Evolutionary conservation across 2,329 filamentous ascomycete species (phyloP), one percentile per base, ranked within the genome.

Genomic region (Sordariomycetes sp.): DNA sequence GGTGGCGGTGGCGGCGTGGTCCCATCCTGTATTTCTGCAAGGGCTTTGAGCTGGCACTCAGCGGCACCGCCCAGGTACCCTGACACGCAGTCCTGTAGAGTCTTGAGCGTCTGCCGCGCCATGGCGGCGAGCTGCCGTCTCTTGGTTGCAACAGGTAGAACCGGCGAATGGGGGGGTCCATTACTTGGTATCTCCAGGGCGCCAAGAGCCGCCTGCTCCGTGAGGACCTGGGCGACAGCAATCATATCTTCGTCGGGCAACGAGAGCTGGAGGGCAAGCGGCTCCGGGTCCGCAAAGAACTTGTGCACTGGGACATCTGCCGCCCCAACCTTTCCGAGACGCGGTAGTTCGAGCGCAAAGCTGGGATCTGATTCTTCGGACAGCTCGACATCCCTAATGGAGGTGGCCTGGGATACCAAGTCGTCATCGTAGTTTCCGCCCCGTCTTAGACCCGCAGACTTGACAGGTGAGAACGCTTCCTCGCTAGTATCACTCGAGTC

Each of bases 211-310:
- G 85, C 78, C 65, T 90, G 86, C 59, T 88, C 84, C 2, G 84
- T 84, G n/a, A 89, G 69, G 42, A 89, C 79, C 63, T 89, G 86
- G 0, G 84, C 85, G 28, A 86, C 76, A 55, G 81, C 80, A 36
- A 89, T 81, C 59, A 80, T 75, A 48, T 87, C 83, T 2, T 82
- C 77, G 57, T 85, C 81, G 1, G 74, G 69, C 17, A 77, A 66
- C 10, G 72, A 68, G 25, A 76, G 64, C 25, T 77, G 73, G 10
- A 76, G 62, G 35, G 69, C 67, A 1, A 76, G 67, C 10, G 81
- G 81, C 62, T 85, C 79, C 5, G 80, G 77, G 25, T 84, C 80
- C 1, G 77, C 75, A 62, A 85, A 83, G 62, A 82, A 80, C 53
- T 72, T 76, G 3, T 74, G 68, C 17, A 85, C 68, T 0, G 81